Evolutionary conservation across 352 stramenopile species (phyloP), one percentile per base, ranked within the genome.

Genomic region (Blastocystis sp.): DNA sequence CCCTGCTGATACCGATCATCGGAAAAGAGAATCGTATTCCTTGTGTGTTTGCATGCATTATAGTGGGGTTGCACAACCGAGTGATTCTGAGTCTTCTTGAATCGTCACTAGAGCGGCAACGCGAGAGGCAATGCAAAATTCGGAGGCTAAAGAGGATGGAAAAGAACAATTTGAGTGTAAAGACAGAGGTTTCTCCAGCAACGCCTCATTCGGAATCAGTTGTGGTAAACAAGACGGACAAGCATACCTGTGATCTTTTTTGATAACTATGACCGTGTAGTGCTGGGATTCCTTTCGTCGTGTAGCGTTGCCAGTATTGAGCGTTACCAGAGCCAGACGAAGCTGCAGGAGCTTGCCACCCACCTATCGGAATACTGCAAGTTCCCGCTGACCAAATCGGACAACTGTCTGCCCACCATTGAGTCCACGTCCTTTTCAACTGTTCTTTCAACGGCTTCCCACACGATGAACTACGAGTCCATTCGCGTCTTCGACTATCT

Each of bases 61-160:
- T 70, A 85, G 74, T 85, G 29, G 12, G 51, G 51, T 50, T 85
- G 41, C 74, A 85, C 33, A 85, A 85, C 37, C 61, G n/a, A 51
- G 51, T 85, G 16, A 45, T 85, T 45, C 16, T 55, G 1, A 59
- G 74, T 3, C 33, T 85, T 21, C 0, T 85, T 6, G 33, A 19
- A 29, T 85, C 74, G 12, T 45, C 66, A 3, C 24, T 77, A 1
- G 19, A 24, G 29, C 66, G 66, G 12, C 24, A 31, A 31, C 50
- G 35, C 31, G 45, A 59, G 37, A 77, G 55, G 33, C 31, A 77
- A 51, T 41, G 37, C 1, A 59, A 31, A 85, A 85, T 45, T 59
- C 31, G 41, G 21, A 45, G 31, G 24, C 29, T 51, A 37, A 85
- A 69, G 24, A 21, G 51, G 24, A 59, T 37, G 13, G 31, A 66